Percentiles rank a stretch among this genome's conserved stretches.
phyloP scores from a whole-genome alignment of 2,329 filamentous ascomycete genomes.

The Aureobasidium sp. region DNA sequence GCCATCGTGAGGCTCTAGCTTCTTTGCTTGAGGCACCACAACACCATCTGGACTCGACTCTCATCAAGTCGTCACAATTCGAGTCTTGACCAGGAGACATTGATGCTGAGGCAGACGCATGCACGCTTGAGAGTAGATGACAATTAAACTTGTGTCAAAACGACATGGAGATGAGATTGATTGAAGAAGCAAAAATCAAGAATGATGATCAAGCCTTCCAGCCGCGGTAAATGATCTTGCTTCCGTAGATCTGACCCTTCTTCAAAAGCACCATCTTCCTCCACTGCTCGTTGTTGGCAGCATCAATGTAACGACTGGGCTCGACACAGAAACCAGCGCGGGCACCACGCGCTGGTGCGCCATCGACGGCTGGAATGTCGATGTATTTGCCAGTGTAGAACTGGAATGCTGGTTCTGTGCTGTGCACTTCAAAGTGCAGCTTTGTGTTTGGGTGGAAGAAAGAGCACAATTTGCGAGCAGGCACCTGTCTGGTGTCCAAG shows the following conservation, averaged over 20 bases:
- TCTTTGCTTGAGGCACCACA: too few species aligned
- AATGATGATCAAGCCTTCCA: conserved; percentile 66
- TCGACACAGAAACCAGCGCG: conserved; percentile 86
- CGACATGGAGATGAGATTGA: too few species aligned
- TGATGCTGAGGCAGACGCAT: too few species aligned
- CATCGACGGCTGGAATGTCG: conserved; percentile 56
- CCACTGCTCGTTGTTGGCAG: conserved; percentile 75
- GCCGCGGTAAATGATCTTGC: conserved; percentile 72
- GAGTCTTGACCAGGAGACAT: too few species aligned
- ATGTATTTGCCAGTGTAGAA: conserved; percentile 91
- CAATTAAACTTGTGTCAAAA: too few species aligned
- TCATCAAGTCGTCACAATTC: too few species aligned
- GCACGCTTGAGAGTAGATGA: too few species aligned
- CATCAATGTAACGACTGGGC: conserved; percentile 85
- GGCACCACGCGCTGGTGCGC: conserved; percentile 55
- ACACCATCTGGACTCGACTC: too few species aligned
- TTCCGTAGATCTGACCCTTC: conserved; percentile 78
- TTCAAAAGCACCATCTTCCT: conserved; percentile 70
- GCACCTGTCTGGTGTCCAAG: conserved; percentile 46
- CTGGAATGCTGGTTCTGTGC: conserved; percentile 93
- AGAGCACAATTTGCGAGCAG: conserved; percentile 60
- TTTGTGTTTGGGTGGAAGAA: conserved; percentile 68
- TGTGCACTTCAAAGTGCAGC: conserved; percentile 77
- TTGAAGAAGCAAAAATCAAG: too few species aligned
- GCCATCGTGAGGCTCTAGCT: too few species aligned